Evolutionary conservation across 345 rosid genomes (phyloP), one percentile per base, ranked within the genome.

Genomic region (Salix udensis): DNA sequence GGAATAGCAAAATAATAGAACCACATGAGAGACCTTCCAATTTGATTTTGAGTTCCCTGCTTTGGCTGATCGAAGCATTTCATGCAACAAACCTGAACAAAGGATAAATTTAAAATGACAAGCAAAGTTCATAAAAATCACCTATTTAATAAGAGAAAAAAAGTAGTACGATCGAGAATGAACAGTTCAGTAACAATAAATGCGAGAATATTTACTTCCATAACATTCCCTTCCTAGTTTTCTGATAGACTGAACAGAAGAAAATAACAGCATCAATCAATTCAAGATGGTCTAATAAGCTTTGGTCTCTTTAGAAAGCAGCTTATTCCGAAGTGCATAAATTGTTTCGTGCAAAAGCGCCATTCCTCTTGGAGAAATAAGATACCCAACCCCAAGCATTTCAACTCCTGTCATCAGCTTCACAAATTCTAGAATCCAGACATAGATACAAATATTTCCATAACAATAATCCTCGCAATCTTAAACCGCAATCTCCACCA

Each of bases 21-120:
- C 19, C 64, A 77, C 42, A 72, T 37, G 68, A 62, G 65, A 65
- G 82, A 96, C 99, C 98, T 93, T 96, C 98, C 97, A 93, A 52
- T 97, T 88, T 73, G 98, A 93, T 82, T 89, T 92, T 44, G 98
- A 91, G 89, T 88, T 88, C 70, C 89, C 93, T 30, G 89, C 82
- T 89, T 91, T 96, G 1, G 95, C 92, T 58, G 97, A 91, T 71
- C 97, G 85, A 82, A 96, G 97, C 99, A 96, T 96, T 88, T 96
- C 99, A 74, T 86, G 80, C 81, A 96, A 87, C 72, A 96, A 87
- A 72, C 99, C 99, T 96, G 89, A 65, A 82, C 60, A 75, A 42
- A 67, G 68, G 76, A 76, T 6, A 42, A 36, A 46, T 73, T 42
- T 2, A 52, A 60, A 67, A 30, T 39, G 55, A 46, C 71, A 76